Evolutionary conservation across 768 basidiomycete species (phyloP).

Genomic region (Leucogyrophana mollusca): DNA sequence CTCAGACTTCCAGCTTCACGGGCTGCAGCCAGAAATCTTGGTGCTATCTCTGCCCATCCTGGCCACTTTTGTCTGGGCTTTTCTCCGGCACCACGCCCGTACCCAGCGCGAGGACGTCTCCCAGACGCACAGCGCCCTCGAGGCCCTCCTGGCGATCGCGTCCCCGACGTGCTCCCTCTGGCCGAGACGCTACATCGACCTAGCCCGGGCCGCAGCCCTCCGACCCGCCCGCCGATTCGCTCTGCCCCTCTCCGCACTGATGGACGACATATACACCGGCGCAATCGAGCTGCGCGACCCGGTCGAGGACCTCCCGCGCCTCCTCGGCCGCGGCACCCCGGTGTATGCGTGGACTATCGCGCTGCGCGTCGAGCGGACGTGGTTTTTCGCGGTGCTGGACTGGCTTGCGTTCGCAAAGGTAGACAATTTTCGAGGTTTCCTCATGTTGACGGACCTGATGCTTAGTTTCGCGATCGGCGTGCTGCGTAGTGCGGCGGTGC

Average conservation of each 20-base stretch:
- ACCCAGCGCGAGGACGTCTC: slow-evolving; percentile 8
- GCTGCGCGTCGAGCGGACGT: slow-evolving; percentile 29
- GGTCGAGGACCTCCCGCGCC: slow-evolving; percentile 31
- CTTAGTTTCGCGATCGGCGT: background rate
- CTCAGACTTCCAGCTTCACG: background rate
- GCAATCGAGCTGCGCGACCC: slow-evolving; percentile 45
- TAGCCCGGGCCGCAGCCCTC: slow-evolving; percentile 18
- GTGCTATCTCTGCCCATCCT: background rate
- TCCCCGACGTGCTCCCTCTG: slow-evolving; percentile 44
- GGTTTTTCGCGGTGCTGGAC: slow-evolving; percentile 32
- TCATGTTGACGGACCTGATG: background rate
- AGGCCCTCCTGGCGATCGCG: slow-evolving; percentile 41
- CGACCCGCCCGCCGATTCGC: slow-evolving; percentile 20
- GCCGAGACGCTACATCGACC: slow-evolving; percentile 36
- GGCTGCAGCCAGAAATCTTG: background rate
- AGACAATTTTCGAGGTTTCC: background rate
- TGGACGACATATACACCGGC: slow-evolving; percentile 37
- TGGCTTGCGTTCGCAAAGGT: slow-evolving; percentile 32
- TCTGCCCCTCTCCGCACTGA: slow-evolving; percentile 34
- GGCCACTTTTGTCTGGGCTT: background rate
- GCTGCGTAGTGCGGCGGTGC: too few relatives aligned
- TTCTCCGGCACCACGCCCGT: slow-evolving; percentile 7
- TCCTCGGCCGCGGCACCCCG: slow-evolving; percentile 32
- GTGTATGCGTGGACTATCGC: slow-evolving; percentile 39
- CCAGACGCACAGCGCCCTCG: slow-evolving; percentile 22